These are phyloP conservation scores for Auricularia heimuer DNA, from an alignment of 768 basidiomycete species.

Conservation along the genomic window DNA sequence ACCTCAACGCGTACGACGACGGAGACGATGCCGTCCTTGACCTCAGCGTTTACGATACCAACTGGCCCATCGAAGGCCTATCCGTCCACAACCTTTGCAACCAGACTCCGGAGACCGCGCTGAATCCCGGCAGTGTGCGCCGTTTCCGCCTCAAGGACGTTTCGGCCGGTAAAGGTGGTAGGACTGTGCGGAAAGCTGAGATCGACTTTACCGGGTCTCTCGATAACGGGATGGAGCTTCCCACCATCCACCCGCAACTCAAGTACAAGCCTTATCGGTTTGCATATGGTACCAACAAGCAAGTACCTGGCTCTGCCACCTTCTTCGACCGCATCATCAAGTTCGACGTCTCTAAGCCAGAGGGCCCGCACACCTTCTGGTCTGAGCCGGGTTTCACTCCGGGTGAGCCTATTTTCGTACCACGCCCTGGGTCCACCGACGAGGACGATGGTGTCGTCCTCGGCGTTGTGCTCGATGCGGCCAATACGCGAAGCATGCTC, in stretches of 20 bases:
- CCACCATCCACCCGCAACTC: slow-evolving; percentile 24
- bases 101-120: slow-evolving; percentile 12
- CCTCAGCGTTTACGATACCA: slow-evolving; percentile 25
- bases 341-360: too few species aligned
- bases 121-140: slow-evolving; percentile 15
- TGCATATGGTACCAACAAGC: slow-evolving; percentile 13
- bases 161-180: slow-evolving; percentile 10
- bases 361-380: too few species aligned
- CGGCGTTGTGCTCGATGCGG: slow-evolving; percentile 28
- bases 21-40: slow-evolving; percentile 26
- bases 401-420: slow-evolving; percentile 20
- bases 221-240: slow-evolving; percentile 20
- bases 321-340: too few species aligned
- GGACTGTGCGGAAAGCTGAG: slow-evolving; percentile 12
- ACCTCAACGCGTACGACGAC: slow-evolving; percentile 31
- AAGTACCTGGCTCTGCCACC: too few species aligned
- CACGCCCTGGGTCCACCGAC: slow-evolving; percentile 17
- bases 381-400: too few species aligned
- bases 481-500: slow-evolving; percentile 8
- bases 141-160: slow-evolving; percentile 24
- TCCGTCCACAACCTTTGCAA: too few species aligned
- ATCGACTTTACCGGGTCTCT: slow-evolving; percentile 11
- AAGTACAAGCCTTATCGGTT: slow-evolving; percentile 19
- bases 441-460: slow-evolving; percentile 31
- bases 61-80: slow-evolving; percentile 18